Evolutionary conservation across 306 rosid species (phyloP), one percentile per base, ranked within the genome.

Genomic region (Spatholobus suberectus): DNA sequence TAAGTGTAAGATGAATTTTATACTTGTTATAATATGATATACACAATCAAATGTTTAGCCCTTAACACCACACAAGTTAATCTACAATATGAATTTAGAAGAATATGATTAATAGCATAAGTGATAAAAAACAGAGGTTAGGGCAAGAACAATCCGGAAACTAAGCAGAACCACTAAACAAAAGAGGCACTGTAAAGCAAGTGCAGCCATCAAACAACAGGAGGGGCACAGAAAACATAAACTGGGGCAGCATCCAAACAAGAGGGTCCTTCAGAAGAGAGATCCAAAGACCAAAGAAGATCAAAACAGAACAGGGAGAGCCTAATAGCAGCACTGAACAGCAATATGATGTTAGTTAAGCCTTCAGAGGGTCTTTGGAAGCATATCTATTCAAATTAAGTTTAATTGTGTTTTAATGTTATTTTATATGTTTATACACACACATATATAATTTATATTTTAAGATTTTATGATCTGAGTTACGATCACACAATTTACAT

Each of bases 21-120:
- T 38, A 11, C 37, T 38, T 35, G 40, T 49, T 27, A 49, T 78
- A n/a, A 79, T n/a, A 70, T n/a, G 26, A 43, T 73, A 49, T 62
- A 47, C 44, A 72, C 66, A 72, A n/a, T 71, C 51, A 27, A 43
- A 75, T 58, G 32, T 47, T 73, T 81, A 73, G 51, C 46, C 55
- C 46, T 17, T 62, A 49, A 62, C 0, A 55, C 24, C 43, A 35
- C 52, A 21, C 46, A 2, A 23, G 74, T 81, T 17, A 73, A 37
- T 61, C 66, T 46, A 72, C 26, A 47, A 24, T 34, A 59, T 47
- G 71, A 70, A 73, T 63, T 81, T 35, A 62, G 55, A 73, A 71
- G 66, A 72, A 17, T 23, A 47, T 47, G 73, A 61, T 63, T 49
- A 59, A 38, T 49, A 41, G 54, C 52, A 40, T 11, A 69, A 4